These are phyloP conservation scores for Lipomyces kockii DNA, from an alignment of 805 yeast species.

Conservation along the genomic window DNA sequence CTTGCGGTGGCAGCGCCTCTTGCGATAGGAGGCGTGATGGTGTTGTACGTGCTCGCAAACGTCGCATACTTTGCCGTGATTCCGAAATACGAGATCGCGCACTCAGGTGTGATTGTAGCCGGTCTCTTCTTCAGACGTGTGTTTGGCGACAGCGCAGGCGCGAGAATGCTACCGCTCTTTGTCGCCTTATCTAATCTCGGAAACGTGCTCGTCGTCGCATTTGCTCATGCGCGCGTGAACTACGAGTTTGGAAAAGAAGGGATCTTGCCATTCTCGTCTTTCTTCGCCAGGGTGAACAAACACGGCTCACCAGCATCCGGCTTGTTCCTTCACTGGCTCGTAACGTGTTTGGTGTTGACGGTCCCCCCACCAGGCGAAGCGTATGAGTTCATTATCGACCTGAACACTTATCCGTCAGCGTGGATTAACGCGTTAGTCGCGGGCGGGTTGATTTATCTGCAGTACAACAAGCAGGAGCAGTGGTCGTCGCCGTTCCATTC, in stretches of 20 bases:
- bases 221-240: slow-evolving; percentile 63
- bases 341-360: slow-evolving; percentile 58
- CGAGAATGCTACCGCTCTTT: slow-evolving; percentile 57
- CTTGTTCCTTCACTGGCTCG: slow-evolving; percentile 58
- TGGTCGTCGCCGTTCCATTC: slow-evolving; percentile 35
- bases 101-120: slow-evolving; percentile 67
- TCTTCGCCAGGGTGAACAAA: slow-evolving; percentile 51
- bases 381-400: slow-evolving; percentile 64
- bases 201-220: slow-evolving; percentile 66
- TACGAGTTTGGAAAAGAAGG: slow-evolving; percentile 60
- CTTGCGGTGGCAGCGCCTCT: slow-evolving; percentile 64
- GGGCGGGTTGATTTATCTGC: slow-evolving; percentile 58
- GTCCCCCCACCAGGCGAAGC: slow-evolving; percentile 68
- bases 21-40: slow-evolving; percentile 58
- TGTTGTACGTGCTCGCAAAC: slow-evolving; percentile 60
- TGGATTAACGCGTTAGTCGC: slow-evolving; percentile 61
- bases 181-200: slow-evolving; percentile 69
- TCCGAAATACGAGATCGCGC: slow-evolving; percentile 48
- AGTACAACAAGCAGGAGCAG: slow-evolving; percentile 54
- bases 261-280: slow-evolving; percentile 55
- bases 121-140: slow-evolving; percentile 63
- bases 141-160: slow-evolving; percentile 60
- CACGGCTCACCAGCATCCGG: slow-evolving; percentile 51
- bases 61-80: slow-evolving; percentile 62
- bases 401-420: slow-evolving; percentile 67